Percentiles rank a stretch among this genome's conserved stretches.
These are phyloP conservation scores for Aechmea fasciata DNA, from an alignment of 176 grass and related monocot species.

Conservation along the genomic window DNA sequence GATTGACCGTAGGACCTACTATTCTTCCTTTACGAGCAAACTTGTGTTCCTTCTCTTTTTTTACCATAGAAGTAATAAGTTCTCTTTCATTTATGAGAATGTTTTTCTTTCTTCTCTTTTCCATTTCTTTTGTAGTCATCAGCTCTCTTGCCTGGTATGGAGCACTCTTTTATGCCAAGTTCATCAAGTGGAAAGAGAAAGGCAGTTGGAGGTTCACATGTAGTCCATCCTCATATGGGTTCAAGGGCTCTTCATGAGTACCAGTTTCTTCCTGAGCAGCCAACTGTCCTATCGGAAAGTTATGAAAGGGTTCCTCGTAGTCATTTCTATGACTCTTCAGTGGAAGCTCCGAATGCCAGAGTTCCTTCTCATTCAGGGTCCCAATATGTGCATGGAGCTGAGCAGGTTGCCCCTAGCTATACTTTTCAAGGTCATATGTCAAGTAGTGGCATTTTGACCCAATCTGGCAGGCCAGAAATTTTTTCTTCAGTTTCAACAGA, in stretches of 20 bases:
- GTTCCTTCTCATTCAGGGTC: conserved; percentile 39
- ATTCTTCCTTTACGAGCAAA: neutral
- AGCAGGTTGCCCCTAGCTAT: conserved; percentile 41
- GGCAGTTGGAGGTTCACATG: conserved; percentile 32
- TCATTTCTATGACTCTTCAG: conserved; percentile 48
- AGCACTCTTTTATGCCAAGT: conserved; percentile 39
- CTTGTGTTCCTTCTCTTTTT: conserved; percentile 8
- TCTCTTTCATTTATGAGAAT: neutral
- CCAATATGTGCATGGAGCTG: conserved; percentile 45
- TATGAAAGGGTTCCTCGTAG: conserved; percentile 49
- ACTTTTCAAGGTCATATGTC: conserved; percentile 51
- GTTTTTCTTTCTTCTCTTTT: neutral
- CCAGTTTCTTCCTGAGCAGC: conserved; percentile 80
- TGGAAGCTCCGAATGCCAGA: conserved; percentile 31
- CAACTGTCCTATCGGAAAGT: conserved; percentile 31
- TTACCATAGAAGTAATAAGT: neutral
- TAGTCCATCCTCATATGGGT: conserved; percentile 36
- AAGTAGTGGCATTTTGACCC: conserved; percentile 48
- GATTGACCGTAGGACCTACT: neutral
- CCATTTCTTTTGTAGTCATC: conserved; percentile 42
- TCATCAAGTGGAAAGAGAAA: conserved; percentile 49
- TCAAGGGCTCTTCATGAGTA: conserved; percentile 62
- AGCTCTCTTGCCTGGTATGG: conserved; percentile 48
- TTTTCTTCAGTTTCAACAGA: conserved; percentile 36
- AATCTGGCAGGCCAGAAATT: conserved; percentile 32